Conservation (phyloP, 2,329 filamentous ascomycete species). For the Fusarium marasasianum region DNA sequence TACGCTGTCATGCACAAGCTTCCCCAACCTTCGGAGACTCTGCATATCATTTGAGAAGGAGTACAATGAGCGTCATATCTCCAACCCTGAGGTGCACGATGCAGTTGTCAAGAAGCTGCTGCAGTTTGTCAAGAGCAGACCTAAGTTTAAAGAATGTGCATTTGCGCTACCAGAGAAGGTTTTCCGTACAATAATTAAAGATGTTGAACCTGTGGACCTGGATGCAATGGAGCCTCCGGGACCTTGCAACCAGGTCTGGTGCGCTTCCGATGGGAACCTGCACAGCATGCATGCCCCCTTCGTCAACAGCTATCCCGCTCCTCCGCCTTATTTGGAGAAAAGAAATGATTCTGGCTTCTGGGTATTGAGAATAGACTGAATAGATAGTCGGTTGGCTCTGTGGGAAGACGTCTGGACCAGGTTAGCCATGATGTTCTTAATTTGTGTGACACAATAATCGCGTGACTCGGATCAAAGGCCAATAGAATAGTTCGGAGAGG, state of each 20-base stretch:
- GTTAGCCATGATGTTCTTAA: not conserved
- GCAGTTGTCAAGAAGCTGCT: not conserved
- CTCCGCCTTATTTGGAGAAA: not conserved
- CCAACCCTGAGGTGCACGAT: not conserved
- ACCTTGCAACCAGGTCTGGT: not conserved
- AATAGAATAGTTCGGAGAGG: not conserved
- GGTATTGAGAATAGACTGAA: not conserved
- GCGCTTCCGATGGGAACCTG: not conserved
- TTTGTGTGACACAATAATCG: not conserved
- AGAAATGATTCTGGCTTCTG: not conserved
- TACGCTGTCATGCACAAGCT: not conserved
- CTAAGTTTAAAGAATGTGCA: not conserved
- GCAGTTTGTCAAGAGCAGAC: not conserved
- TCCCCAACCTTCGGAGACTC: not conserved
- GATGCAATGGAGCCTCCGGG: no score
- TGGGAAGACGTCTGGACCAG: not conserved
- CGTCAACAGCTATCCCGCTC: not conserved
- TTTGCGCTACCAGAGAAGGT: not conserved
- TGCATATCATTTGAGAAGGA: not conserved
- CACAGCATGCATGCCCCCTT: not conserved
- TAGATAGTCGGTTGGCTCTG: not conserved
- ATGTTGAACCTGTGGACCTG: no score
- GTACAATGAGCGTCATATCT: not conserved
- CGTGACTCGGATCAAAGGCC: rapidly evolving
- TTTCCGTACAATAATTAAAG: not conserved